These are phyloP conservation scores for Paspalum notatum DNA, from an alignment of 176 grass and related monocot species.

Conservation along the genomic window DNA sequence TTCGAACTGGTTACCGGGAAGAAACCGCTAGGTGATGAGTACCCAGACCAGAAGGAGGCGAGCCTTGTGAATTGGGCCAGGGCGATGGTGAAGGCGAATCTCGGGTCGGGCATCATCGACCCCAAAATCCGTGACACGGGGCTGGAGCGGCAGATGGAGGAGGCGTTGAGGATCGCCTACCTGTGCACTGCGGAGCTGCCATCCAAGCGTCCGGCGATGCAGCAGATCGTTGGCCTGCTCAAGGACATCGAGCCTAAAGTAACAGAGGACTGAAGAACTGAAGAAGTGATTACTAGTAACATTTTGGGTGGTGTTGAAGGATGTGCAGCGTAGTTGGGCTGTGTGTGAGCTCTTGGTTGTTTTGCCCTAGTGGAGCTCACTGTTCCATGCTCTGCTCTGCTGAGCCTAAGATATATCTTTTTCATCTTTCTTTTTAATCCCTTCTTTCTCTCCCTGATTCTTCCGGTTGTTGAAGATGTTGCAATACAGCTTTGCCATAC, in stretches of 20 bases:
- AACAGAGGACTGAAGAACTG: constrained; percentile 37
- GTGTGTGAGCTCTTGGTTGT: constrained; percentile 44
- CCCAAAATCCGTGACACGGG: constrained; percentile 72
- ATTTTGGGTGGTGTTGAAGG: constrained; percentile 24
- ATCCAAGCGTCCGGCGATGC: constrained; percentile 92
- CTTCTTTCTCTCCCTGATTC: not conserved
- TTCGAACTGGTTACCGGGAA: constrained; percentile 92
- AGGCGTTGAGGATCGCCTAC: constrained; percentile 84
- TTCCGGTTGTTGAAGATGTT: constrained; percentile 42
- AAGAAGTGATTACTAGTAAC: constrained; percentile 14
- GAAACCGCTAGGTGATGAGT: constrained; percentile 75
- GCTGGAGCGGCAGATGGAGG: constrained; percentile 76
- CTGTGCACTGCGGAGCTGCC: constrained; percentile 87
- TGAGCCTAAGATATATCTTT: constrained; percentile 40
- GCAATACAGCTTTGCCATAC: constrained; percentile 49
- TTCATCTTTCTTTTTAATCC: not conserved
- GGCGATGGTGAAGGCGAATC: constrained; percentile 77
- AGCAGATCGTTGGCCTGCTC: constrained; percentile 93
- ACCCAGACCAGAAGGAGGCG: constrained; percentile 59
- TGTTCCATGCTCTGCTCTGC: constrained; percentile 22
- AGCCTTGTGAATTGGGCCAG: constrained; percentile 82
- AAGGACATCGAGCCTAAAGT: constrained; percentile 94
- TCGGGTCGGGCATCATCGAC: constrained; percentile 67
- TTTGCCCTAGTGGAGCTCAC: constrained; percentile 40
- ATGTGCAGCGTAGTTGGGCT: constrained; percentile 17